phyloP scores from a whole-genome alignment of 23 red algal genomes.

The Agarophyton chilense region DNA sequence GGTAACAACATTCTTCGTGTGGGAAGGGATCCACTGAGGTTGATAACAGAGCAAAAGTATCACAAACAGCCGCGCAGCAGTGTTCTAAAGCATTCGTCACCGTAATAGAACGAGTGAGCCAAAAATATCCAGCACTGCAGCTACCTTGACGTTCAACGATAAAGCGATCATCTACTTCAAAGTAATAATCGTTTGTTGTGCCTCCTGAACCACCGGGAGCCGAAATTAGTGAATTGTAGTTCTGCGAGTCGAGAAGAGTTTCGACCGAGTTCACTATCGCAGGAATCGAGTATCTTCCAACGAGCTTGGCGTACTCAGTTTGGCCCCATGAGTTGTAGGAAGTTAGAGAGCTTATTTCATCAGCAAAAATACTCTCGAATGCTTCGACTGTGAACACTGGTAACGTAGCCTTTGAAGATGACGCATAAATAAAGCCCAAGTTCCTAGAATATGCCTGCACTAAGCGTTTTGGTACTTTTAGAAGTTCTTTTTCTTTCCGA shows the following conservation, averaged over 20 bases:
- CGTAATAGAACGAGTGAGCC: not conserved
- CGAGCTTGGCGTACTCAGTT: conserved; percentile 11
- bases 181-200: not conserved
- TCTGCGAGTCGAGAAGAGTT: not conserved
- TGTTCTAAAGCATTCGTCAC: not conserved
- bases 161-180: not conserved
- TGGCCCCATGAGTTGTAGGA: conserved; percentile 30
- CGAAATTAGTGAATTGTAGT: not conserved
- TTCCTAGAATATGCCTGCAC: not conserved
- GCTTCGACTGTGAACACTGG: not conserved
- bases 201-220: not conserved
- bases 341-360: conserved; percentile 15
- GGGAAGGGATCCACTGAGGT: conserved; percentile 3
- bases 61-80: conserved; percentile 22
- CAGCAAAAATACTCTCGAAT: not conserved
- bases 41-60: not conserved
- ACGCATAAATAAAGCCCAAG: conserved; percentile 11
- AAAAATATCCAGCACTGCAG: not conserved
- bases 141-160: not conserved
- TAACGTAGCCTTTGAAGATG: not conserved
- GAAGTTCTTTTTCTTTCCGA: not conserved
- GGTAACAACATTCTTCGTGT: conserved; percentile 31
- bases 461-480: not conserved
- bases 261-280: conserved; percentile 19
- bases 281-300: conserved; percentile 16